These are phyloP conservation scores for Suhomyces faveliae DNA, from an alignment of 805 yeast genomes.

Conservation along the genomic window DNA sequence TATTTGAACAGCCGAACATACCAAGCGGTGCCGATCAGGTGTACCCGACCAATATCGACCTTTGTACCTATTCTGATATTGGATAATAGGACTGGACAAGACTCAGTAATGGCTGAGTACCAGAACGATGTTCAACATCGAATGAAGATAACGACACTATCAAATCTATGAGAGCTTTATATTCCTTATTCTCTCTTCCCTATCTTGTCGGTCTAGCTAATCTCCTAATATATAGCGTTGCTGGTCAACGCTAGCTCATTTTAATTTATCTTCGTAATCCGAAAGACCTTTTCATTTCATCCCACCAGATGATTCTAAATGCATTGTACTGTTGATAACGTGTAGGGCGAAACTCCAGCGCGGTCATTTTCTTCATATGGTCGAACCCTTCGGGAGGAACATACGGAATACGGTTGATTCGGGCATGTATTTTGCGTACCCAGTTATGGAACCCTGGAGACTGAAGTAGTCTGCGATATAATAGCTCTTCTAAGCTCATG, in stretches of 20 bases:
- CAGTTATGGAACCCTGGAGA: conserved; percentile 61
- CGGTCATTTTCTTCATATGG: conserved; percentile 19
- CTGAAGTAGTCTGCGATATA: conserved; percentile 45
- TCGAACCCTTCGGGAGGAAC: conserved; percentile 22
- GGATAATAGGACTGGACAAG: too few relatives aligned
- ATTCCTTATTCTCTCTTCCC: background rate
- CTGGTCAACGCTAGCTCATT: background rate
- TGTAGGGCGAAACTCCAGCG: conserved; percentile 47
- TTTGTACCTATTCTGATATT: too few relatives aligned
- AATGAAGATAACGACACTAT: too few relatives aligned
- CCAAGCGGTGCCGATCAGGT: too few relatives aligned
- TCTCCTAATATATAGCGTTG: background rate
- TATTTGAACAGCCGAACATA: background rate
- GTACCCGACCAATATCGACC: background rate
- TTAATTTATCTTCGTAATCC: conserved; percentile 39
- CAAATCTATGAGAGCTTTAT: too few relatives aligned
- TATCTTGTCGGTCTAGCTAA: background rate
- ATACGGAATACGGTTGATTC: conserved; percentile 58
- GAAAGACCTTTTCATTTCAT: conserved; percentile 57
- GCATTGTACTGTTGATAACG: conserved; percentile 58
- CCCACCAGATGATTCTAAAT: conserved; percentile 53
- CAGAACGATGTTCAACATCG: too few relatives aligned
- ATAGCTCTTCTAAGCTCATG: conserved; percentile 45
- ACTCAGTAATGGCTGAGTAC: too few relatives aligned
- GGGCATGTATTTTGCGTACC: conserved; percentile 62